These are phyloP conservation scores for Capronia coronata DNA, from an alignment of 2,329 filamentous ascomycete species.

Conservation along the genomic window DNA sequence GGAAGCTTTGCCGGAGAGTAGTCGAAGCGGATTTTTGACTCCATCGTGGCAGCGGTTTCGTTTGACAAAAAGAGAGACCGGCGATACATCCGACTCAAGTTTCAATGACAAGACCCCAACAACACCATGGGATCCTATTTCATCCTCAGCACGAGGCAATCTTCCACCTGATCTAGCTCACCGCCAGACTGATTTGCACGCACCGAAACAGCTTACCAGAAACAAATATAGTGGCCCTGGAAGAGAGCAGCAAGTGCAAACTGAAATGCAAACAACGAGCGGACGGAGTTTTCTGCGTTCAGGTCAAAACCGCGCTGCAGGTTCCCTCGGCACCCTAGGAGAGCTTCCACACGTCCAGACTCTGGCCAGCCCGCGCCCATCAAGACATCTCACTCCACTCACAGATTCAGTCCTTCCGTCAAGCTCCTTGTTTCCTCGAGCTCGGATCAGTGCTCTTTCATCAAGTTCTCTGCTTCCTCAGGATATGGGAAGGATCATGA, in stretches of 20 bases:
- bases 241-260: neutral
- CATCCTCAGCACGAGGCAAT: neutral
- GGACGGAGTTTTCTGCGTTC: neutral
- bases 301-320: neutral
- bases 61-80: slow-evolving; percentile 14
- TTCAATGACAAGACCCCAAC: slow-evolving; percentile 9
- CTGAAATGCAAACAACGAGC: neutral
- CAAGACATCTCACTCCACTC: neutral
- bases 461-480: neutral
- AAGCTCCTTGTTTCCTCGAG: slow-evolving; percentile 14
- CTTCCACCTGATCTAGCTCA: neutral
- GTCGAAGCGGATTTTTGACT: slow-evolving; percentile 18
- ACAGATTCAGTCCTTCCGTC: slow-evolving; percentile 5
- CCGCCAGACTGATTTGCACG: neutral
- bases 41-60: slow-evolving; percentile 19
- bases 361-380: neutral
- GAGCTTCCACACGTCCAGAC: neutral
- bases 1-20: slow-evolving; percentile 12
- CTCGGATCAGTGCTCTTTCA: neutral
- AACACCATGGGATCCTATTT: slow-evolving; percentile 20
- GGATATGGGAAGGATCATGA: neutral
- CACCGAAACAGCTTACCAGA: neutral
- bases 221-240: neutral
- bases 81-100: slow-evolving; percentile 1
- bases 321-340: neutral